Percentiles rank a stretch among this genome's conserved stretches.
These are phyloP conservation scores for Naganishia antarctica DNA, from an alignment of 768 basidiomycete species.

Conservation along the genomic window DNA sequence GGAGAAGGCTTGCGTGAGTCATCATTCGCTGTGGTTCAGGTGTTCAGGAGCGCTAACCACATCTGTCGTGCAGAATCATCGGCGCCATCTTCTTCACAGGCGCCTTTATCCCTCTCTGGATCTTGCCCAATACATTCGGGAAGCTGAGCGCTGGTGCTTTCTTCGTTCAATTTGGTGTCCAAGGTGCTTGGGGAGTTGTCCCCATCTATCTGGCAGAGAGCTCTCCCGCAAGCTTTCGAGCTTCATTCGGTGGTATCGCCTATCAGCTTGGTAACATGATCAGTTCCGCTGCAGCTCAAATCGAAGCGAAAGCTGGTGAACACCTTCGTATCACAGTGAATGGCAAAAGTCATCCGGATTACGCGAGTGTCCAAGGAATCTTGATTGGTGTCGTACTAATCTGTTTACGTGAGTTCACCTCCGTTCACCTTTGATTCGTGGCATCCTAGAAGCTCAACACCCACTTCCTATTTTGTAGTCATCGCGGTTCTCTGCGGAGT, in stretches of 20 bases:
- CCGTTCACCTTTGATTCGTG: not conserved
- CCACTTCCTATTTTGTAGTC: slow-evolving; percentile 51
- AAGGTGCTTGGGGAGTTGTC: slow-evolving; percentile 86
- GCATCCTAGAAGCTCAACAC: slow-evolving; percentile 19
- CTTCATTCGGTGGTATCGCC: slow-evolving; percentile 77
- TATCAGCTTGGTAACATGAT: slow-evolving; percentile 67
- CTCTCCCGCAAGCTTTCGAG: slow-evolving; percentile 81
- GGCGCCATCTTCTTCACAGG: slow-evolving; percentile 35
- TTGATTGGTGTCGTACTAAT: slow-evolving; percentile 75
- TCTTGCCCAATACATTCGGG: slow-evolving; percentile 65
- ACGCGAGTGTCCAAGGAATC: slow-evolving; percentile 48
- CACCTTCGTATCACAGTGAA: slow-evolving; percentile 52
- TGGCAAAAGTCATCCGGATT: slow-evolving; percentile 23
- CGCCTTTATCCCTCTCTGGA: slow-evolving; percentile 62
- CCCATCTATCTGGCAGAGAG: slow-evolving; percentile 78
- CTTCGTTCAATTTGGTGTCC: slow-evolving; percentile 79
- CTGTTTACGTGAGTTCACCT: slow-evolving; percentile 48
- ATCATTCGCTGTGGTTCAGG: not conserved
- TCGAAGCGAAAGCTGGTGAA: slow-evolving; percentile 68
- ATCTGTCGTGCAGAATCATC: slow-evolving; percentile 26
- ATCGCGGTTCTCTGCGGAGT: slow-evolving; percentile 73
- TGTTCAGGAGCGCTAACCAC: not conserved
- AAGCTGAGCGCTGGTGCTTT: slow-evolving; percentile 59
- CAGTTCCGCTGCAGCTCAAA: slow-evolving; percentile 67
- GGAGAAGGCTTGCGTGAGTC: slow-evolving; percentile 65